Evolutionary conservation across 768 basidiomycete genomes (phyloP).

Genomic region (Tricholoma terreum): DNA sequence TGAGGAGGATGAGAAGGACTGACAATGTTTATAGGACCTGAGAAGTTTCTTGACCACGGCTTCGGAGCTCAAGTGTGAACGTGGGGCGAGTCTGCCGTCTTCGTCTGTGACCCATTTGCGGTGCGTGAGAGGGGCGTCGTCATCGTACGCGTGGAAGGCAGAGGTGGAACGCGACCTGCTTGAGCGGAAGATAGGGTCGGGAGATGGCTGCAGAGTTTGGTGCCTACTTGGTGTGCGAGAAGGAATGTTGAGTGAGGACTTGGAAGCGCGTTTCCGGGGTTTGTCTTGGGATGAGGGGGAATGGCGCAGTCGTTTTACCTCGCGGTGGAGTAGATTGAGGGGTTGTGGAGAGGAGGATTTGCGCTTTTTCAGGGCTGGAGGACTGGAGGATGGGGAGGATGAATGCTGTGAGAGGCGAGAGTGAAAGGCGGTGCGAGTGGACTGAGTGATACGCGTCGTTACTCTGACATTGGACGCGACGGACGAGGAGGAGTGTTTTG

Average conservation of each 20-base stretch:
- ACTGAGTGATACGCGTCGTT: conserved; percentile 29
- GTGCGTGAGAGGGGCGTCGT: conserved; percentile 32
- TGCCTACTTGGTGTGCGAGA: conserved; percentile 46
- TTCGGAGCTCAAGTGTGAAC: conserved; percentile 59
- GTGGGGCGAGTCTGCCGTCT: conserved; percentile 49
- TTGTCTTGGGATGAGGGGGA: conserved; percentile 22
- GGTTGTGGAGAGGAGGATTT: conserved; percentile 22
- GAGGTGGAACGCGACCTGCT: conserved; percentile 69
- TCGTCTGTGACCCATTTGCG: conserved; percentile 52
- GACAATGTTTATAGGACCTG: conserved; percentile 70
- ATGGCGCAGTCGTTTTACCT: conserved; percentile 38
- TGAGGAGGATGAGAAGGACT: conserved; percentile 22
- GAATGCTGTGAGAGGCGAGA: conserved; percentile 3
- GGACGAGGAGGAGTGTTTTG: conserved; percentile 21
- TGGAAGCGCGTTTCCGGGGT: conserved; percentile 31
- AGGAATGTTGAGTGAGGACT: conserved; percentile 30
- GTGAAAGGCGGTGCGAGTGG: conserved; percentile 12
- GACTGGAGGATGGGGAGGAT: conserved; percentile 22
- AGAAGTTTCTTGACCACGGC: conserved; percentile 58
- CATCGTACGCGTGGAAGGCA: conserved; percentile 38
- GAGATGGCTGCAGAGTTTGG: conserved; percentile 38
- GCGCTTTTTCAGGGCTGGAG: conserved; percentile 31
- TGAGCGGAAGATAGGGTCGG: conserved; percentile 54
- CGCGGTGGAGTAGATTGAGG: conserved; percentile 28
- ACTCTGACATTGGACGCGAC: conserved; percentile 32